Conservation (phyloP, 495 filamentous ascomycete genomes). For the Penicillium macrosclerotiorum region DNA sequence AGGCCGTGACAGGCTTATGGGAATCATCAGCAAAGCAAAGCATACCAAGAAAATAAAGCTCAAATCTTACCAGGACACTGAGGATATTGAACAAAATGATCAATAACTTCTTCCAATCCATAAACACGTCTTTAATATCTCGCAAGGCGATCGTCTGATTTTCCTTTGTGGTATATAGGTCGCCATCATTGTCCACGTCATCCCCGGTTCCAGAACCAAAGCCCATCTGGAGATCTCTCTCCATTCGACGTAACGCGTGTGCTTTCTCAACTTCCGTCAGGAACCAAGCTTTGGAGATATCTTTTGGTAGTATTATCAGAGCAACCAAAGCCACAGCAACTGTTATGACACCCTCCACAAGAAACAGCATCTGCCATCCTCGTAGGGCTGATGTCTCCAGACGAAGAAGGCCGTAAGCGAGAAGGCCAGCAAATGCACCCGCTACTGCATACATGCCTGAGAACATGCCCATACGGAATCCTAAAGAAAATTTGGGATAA, state of each 20-base stretch:
- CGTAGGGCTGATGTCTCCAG: background rate
- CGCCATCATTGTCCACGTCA: background rate
- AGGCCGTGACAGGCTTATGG: background rate
- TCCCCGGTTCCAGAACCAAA: background rate
- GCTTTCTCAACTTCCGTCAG: constrained; percentile 1
- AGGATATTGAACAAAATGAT: background rate
- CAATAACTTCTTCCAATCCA: constrained; percentile 1
- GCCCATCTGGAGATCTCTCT: background rate
- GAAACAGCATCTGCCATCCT: background rate
- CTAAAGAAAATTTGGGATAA: background rate
- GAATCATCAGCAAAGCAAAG: background rate
- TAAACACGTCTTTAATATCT: background rate
- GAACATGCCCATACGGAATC: background rate
- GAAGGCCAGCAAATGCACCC: constrained; percentile 1
- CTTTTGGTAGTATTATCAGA: background rate
- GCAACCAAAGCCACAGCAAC: background rate
- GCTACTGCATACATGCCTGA: background rate
- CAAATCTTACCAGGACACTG: constrained; percentile 1
- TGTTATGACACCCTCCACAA: background rate
- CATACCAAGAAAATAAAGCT: background rate
- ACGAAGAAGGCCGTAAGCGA: background rate
- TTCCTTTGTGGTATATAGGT: background rate
- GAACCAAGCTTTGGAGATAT: background rate
- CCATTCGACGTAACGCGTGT: constrained; percentile 1
- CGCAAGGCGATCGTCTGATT: background rate